Evolutionary conservation across 192 early-diverging fungal genomes (phyloP).

Genomic region (Gonapodya sp.): DNA sequence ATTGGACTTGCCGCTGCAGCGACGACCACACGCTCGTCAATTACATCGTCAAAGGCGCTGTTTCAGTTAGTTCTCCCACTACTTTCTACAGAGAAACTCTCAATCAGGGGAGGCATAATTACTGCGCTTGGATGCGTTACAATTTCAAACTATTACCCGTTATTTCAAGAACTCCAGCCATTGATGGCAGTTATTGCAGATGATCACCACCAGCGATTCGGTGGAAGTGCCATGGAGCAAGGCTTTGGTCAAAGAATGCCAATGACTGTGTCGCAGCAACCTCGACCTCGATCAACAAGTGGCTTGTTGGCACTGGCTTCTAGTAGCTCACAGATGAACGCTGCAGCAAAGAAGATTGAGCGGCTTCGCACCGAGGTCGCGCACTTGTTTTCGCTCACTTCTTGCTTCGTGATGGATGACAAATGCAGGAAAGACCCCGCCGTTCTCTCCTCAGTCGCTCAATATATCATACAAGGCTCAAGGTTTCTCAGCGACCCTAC

Average conservation of each 20-base stretch:
- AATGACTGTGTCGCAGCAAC: slow-evolving; percentile 4
- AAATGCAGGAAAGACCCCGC: background rate
- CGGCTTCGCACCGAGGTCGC: slow-evolving; percentile 5
- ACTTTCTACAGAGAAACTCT: slow-evolving; percentile 50
- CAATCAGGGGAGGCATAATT: slow-evolving; percentile 60
- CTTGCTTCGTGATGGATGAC: background rate
- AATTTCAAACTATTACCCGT: slow-evolving; percentile 46
- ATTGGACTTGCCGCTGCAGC: background rate
- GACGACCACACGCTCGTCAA: too few relatives aligned
- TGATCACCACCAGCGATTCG: slow-evolving; percentile 22
- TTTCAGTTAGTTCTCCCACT: slow-evolving; percentile 58
- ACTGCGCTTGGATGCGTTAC: slow-evolving; percentile 56
- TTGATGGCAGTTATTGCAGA: slow-evolving; percentile 47
- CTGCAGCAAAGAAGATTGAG: background rate
- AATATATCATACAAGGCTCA: background rate
- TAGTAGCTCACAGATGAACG: background rate
- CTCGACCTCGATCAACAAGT: slow-evolving; percentile 9
- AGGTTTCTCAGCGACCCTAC: slow-evolving; percentile 64
- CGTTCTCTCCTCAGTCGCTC: background rate
- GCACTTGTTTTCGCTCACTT: background rate
- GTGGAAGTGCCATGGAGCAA: background rate
- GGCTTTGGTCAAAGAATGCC: background rate
- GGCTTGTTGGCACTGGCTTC: background rate
- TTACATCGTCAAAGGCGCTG: slow-evolving; percentile 19
- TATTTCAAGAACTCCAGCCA: slow-evolving; percentile 59